Conservation (phyloP, 2,329 filamentous ascomycete genomes). For the Chaetothyriales sp. region DNA sequence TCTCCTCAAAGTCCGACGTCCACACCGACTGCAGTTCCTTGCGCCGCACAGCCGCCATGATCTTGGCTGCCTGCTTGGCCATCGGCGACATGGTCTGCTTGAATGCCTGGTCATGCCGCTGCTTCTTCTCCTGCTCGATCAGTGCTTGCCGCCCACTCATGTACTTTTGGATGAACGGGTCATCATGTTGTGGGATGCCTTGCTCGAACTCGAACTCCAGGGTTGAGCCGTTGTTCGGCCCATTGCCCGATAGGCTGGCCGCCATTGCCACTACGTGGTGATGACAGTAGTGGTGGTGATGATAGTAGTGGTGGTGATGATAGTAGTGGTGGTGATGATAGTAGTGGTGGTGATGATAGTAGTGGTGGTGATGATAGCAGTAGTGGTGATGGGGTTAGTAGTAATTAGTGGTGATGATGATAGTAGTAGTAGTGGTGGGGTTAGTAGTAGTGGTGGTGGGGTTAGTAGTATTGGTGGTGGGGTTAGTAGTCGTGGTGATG, state of each 20-base stretch:
- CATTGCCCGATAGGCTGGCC: slow-evolving; percentile 9
- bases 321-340: not conserved
- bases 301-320: not conserved
- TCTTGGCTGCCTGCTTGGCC: slow-evolving; percentile 60
- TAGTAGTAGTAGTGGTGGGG: too few relatives aligned
- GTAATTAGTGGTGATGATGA: too few relatives aligned
- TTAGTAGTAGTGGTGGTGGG: too few relatives aligned
- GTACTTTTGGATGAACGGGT: slow-evolving; percentile 74
- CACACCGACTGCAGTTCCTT: slow-evolving; percentile 65
- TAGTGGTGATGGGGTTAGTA: too few relatives aligned
- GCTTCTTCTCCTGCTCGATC: slow-evolving; percentile 65
- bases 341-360: not conserved
- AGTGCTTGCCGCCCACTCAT: slow-evolving; percentile 60
- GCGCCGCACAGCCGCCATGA: slow-evolving; percentile 65
- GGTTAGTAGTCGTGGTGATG: too few relatives aligned
- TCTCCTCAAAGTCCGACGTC: slow-evolving; percentile 60
- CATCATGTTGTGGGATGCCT: slow-evolving; percentile 38
- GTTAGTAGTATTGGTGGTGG: too few relatives aligned
- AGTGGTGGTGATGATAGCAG: too few relatives aligned
- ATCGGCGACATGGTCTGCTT: slow-evolving; percentile 63
- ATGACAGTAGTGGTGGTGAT: not conserved
- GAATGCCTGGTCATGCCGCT: slow-evolving; percentile 66
- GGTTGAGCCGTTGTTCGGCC: slow-evolving; percentile 11
- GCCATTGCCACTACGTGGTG: slow-evolving; percentile 3
- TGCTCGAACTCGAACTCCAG: slow-evolving; percentile 27